phyloP scores from a whole-genome alignment of 768 basidiomycete species.

The Lentinula sp. region DNA sequence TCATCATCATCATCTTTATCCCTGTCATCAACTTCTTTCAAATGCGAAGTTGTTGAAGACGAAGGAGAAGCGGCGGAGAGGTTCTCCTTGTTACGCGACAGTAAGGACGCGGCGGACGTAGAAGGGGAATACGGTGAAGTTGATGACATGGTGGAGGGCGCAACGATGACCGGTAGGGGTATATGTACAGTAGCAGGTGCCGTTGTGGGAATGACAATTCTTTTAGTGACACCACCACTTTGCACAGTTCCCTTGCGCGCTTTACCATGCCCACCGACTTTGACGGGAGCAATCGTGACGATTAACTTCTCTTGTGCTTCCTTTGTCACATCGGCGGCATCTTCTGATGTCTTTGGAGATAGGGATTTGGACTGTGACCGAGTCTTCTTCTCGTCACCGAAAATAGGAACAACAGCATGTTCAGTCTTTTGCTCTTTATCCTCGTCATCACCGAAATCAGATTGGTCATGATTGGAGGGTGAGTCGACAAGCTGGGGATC shows the following conservation, averaged over 20 bases:
- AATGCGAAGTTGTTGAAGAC: background rate
- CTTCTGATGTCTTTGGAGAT: background rate
- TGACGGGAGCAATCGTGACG: slow-evolving; percentile 46
- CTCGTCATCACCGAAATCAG: slow-evolving; percentile 22
- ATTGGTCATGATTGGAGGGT: slow-evolving; percentile 8
- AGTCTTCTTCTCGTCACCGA: background rate
- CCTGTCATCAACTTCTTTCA: slow-evolving; percentile 2
- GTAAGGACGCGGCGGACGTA: background rate
- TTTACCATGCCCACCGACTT: slow-evolving; percentile 55
- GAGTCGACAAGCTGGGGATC: slow-evolving; percentile 59
- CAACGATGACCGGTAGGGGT: background rate
- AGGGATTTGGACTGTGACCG: background rate
- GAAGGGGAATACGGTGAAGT: background rate
- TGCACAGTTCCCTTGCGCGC: slow-evolving; percentile 64
- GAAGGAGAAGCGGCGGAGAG: slow-evolving; percentile 3
- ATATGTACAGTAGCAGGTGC: slow-evolving; percentile 7
- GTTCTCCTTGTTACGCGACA: slow-evolving; percentile 2
- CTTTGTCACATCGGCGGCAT: background rate
- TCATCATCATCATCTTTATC: slow-evolving; percentile 44
- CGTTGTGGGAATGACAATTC: slow-evolving; percentile 24
- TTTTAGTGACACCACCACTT: slow-evolving; percentile 70
- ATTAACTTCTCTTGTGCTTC: slow-evolving; percentile 29
- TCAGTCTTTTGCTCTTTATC: slow-evolving; percentile 22
- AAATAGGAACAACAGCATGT: slow-evolving; percentile 15
- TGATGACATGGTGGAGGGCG: slow-evolving; percentile 6